Conservation (phyloP, 148 eudicot genomes). For the Silene latifolia region DNA sequence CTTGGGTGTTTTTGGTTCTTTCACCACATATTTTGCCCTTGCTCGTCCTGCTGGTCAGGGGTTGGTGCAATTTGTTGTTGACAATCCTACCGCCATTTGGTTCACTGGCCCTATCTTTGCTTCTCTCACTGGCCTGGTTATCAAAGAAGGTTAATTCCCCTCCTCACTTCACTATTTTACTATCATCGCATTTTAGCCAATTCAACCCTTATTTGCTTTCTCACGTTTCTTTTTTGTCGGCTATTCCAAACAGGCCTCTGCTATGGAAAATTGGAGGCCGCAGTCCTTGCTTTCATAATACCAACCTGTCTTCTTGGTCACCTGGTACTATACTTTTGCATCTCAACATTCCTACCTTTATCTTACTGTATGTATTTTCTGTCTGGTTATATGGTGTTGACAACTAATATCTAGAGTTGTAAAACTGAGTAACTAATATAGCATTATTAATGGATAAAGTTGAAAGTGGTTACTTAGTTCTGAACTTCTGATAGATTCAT, state of each 20-base stretch:
- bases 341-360: no score
- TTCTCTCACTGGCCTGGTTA: slow-evolving; percentile 81
- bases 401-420: no score
- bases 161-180: not conserved
- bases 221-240: not conserved
- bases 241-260: slow-evolving; percentile 60
- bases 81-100: slow-evolving; percentile 77
- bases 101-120: slow-evolving; percentile 86
- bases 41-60: slow-evolving; percentile 63
- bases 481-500: not conserved
- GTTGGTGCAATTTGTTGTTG: slow-evolving; percentile 58
- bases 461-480: not conserved
- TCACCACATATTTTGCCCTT: slow-evolving; percentile 46
- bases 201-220: not conserved
- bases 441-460: not conserved
- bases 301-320: slow-evolving; percentile 83
- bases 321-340: slow-evolving; percentile 48
- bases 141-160: slow-evolving; percentile 70
- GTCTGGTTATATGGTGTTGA: no score
- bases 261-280: slow-evolving; percentile 97
- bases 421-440: no score
- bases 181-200: not conserved
- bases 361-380: no score
- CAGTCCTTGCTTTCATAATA: slow-evolving; percentile 69
- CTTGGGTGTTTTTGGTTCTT: slow-evolving; percentile 61